Percentiles rank a stretch among this genome's conserved stretches.
Evolutionary conservation across 768 basidiomycete genomes (phyloP).

Genomic region (Pleurotus platypus): DNA sequence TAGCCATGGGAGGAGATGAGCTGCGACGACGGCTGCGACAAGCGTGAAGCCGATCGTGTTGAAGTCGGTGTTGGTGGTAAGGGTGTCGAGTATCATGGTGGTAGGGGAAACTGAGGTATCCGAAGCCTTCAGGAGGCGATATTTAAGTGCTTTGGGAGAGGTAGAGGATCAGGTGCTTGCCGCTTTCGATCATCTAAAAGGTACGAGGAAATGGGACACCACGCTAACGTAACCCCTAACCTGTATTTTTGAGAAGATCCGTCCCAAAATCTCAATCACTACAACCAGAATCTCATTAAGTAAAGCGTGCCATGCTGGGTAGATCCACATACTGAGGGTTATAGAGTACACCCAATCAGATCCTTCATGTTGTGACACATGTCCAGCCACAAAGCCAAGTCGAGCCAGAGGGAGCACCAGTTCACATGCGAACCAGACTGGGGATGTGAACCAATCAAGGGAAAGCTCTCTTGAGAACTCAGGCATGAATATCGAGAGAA

Average conservation of each 20-base stretch:
- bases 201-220: constrained; percentile 16
- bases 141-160: constrained; percentile 10
- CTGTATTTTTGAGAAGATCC: constrained; percentile 20
- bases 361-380: neutral
- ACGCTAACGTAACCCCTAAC: constrained; percentile 9
- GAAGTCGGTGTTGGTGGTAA: constrained; percentile 17
- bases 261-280: constrained; percentile 8
- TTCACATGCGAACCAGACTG: constrained; percentile 2
- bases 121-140: neutral
- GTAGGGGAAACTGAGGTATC: constrained; percentile 7
- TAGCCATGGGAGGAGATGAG: constrained; percentile 48
- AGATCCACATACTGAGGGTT: constrained; percentile 3
- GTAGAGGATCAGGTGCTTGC: constrained; percentile 20
- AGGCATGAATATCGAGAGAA: neutral
- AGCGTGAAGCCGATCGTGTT: constrained; percentile 22
- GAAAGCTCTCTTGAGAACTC: constrained; percentile 1
- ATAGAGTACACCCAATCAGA: constrained; percentile 1
- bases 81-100: constrained; percentile 23
- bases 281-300: neutral
- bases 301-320: neutral
- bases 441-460: constrained; percentile 5
- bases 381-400: constrained; percentile 5
- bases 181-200: constrained; percentile 20
- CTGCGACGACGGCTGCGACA: constrained; percentile 26
- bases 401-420: neutral